Percentiles rank a stretch among this genome's conserved stretches.
phyloP scores from a whole-genome alignment of 495 filamentous ascomycete species.

The Evernia prunastri region DNA sequence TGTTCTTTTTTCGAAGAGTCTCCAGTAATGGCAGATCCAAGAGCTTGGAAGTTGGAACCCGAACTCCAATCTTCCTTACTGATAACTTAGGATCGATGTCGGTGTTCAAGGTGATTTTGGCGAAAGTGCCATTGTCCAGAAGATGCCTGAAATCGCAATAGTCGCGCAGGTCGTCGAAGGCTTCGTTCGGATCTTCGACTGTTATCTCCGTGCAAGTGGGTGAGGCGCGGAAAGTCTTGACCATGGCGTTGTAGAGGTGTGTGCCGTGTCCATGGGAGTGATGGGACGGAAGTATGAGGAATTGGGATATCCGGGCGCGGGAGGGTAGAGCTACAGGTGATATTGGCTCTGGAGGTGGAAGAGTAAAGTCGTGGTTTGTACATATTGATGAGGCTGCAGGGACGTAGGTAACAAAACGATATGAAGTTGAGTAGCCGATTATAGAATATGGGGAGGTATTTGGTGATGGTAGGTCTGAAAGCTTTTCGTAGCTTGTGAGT shows the following conservation, averaged over 20 bases:
- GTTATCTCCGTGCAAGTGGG: constrained; percentile 71
- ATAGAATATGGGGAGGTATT: constrained; percentile 58
- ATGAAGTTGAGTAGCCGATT: constrained; percentile 80
- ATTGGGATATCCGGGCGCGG: constrained; percentile 84
- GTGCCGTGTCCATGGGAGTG: constrained; percentile 73
- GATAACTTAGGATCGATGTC: constrained; percentile 36
- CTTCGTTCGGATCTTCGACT: constrained; percentile 92
- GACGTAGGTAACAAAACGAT: constrained; percentile 67
- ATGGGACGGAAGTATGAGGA: constrained; percentile 85
- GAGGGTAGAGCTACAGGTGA: constrained; percentile 49
- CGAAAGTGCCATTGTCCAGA: constrained; percentile 35
- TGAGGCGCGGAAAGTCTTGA: constrained; percentile 54
- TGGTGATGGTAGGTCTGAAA: constrained; percentile 37
- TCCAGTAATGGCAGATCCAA: constrained; percentile 52
- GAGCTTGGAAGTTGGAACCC: constrained; percentile 57
- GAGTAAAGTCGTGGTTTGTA: constrained; percentile 35
- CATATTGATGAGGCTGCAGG: constrained; percentile 22
- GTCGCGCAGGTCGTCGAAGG: constrained; percentile 87
- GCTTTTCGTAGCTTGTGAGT: constrained; percentile 56
- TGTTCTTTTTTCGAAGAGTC: constrained; percentile 55
- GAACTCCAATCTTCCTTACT: constrained; percentile 36
- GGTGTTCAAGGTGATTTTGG: constrained; percentile 40
- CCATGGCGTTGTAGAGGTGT: constrained; percentile 73
- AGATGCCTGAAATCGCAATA: constrained; percentile 71
- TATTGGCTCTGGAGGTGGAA: constrained; percentile 38